Percentiles rank a stretch among this genome's conserved stretches.
Evolutionary conservation across 148 eudicot genomes (phyloP).

Genomic region (Chenopodium berlandieri): DNA sequence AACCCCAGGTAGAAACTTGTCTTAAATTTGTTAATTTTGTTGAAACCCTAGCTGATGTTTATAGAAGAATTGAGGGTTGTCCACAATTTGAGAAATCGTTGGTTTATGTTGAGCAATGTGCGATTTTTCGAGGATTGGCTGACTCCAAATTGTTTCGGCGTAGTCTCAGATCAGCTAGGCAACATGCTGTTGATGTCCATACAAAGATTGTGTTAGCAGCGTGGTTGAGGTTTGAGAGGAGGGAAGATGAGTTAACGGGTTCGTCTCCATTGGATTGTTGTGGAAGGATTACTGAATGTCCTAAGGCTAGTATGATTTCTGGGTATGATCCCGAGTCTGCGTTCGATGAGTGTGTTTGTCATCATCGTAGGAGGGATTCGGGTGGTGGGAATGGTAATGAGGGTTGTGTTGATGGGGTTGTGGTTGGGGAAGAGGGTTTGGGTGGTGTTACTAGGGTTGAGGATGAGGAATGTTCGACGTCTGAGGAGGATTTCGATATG

Average conservation of each 20-base stretch:
- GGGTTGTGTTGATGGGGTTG: background rate
- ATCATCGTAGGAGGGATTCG: background rate
- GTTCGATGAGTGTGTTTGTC: conserved; percentile 46
- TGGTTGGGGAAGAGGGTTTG: background rate
- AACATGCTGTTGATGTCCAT: conserved; percentile 60
- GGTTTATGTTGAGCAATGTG: conserved; percentile 48
- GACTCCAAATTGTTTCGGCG: conserved; percentile 54
- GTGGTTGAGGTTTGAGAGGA: conserved; percentile 61
- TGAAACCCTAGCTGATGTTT: conserved; percentile 46
- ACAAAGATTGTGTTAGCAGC: conserved; percentile 58
- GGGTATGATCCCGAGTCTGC: conserved; percentile 58
- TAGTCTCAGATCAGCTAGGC: conserved; percentile 48
- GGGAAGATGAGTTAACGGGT: conserved; percentile 58
- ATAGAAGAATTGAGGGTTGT: conserved; percentile 34
- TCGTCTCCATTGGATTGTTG: conserved; percentile 51
- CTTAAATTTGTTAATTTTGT: conserved; percentile 48
- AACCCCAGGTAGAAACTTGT: conserved; percentile 48
- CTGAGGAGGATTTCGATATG: conserved; percentile 45
- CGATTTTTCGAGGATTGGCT: conserved; percentile 34
- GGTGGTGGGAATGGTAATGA: background rate
- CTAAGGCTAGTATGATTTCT: conserved; percentile 42
- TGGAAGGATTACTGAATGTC: conserved; percentile 54
- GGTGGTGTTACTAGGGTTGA: background rate
- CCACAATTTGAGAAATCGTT: conserved; percentile 35
- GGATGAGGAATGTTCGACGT: conserved; percentile 48